These are phyloP conservation scores for Macrophomina tecta DNA, from an alignment of 2,329 filamentous ascomycete genomes.

Conservation along the genomic window DNA sequence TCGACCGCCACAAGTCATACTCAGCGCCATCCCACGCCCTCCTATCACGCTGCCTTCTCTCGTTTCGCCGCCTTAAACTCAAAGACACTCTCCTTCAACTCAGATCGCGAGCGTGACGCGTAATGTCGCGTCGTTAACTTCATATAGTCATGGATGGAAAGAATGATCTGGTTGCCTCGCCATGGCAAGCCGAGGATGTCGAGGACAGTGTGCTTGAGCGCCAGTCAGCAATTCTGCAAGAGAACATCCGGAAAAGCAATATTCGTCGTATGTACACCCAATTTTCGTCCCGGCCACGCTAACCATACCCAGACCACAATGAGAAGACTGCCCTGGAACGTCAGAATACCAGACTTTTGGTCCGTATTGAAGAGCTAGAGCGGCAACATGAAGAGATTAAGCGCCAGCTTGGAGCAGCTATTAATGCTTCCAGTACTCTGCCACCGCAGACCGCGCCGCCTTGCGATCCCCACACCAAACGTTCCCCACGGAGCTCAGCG, in stretches of 20 bases:
- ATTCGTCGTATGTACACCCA: background rate
- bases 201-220: background rate
- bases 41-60: background rate
- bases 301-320: background rate
- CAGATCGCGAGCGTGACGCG: background rate
- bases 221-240: background rate
- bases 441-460: background rate
- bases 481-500: background rate
- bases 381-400: slow-evolving; percentile 31
- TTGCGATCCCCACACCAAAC: background rate
- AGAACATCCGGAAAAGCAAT: slow-evolving; percentile 2
- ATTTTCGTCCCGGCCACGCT: background rate
- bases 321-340: slow-evolving; percentile 13
- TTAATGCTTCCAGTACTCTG: background rate
- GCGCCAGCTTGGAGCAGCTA: slow-evolving; percentile 24
- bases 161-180: background rate
- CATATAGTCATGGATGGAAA: slow-evolving; percentile 18
- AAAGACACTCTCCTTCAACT: background rate
- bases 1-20: background rate
- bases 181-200: background rate
- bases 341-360: slow-evolving; percentile 3
- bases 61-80: background rate
- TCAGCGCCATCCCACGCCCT: background rate
- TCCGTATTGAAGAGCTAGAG: slow-evolving; percentile 23
- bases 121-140: background rate